Conservation (phyloP, 1,284 basidiomycete species). For the Bjerkandera adusta region DNA sequence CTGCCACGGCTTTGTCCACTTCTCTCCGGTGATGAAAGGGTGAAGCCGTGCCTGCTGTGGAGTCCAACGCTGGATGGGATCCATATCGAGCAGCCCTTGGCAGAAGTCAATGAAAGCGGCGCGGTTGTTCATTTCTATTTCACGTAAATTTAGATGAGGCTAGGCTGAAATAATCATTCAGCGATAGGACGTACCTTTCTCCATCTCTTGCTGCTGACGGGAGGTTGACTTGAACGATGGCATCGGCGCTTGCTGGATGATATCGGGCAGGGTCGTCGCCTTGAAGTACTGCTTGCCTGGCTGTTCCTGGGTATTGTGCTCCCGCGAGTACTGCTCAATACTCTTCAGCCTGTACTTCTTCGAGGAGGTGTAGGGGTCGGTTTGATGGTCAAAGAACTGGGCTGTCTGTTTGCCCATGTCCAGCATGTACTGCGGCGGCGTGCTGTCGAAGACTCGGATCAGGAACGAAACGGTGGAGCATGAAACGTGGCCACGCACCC, state of each 20-base stretch:
- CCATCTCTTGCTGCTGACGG: slow-evolving; percentile 83
- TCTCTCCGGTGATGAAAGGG: slow-evolving; percentile 98
- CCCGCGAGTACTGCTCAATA: slow-evolving; percentile 92
- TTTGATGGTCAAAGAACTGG: slow-evolving; percentile 89
- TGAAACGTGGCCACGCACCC: slow-evolving; percentile 58
- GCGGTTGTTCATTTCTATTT: slow-evolving; percentile 86
- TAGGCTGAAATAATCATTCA: slow-evolving; percentile 1
- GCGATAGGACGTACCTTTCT: slow-evolving; percentile 69
- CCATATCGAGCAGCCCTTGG: slow-evolving; percentile 89
- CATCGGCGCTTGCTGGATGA: slow-evolving; percentile 94
- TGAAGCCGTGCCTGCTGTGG: slow-evolving; percentile 95
- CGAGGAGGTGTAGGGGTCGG: slow-evolving; percentile 82
- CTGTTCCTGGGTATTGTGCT: slow-evolving; percentile 94
- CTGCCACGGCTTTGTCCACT: slow-evolving; percentile 85
- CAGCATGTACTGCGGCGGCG: slow-evolving; percentile 91
- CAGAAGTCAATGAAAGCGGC: slow-evolving; percentile 98
- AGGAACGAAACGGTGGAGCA: not conserved
- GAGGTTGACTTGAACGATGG: slow-evolving; percentile 71
- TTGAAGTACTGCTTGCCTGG: slow-evolving; percentile 99
- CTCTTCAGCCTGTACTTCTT: slow-evolving; percentile 90
- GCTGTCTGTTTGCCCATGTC: slow-evolving; percentile 94
- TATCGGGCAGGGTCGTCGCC: slow-evolving; percentile 90
- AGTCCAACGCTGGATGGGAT: slow-evolving; percentile 95
- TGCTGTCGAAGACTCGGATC: slow-evolving; percentile 38
- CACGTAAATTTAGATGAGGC: slow-evolving; percentile 10